A percentile compares a stretch with the other conserved stretches of the same genome.
Conservation (phyloP, 495 filamentous ascomycete genomes). For the Cladorrhinum samala region DNA sequence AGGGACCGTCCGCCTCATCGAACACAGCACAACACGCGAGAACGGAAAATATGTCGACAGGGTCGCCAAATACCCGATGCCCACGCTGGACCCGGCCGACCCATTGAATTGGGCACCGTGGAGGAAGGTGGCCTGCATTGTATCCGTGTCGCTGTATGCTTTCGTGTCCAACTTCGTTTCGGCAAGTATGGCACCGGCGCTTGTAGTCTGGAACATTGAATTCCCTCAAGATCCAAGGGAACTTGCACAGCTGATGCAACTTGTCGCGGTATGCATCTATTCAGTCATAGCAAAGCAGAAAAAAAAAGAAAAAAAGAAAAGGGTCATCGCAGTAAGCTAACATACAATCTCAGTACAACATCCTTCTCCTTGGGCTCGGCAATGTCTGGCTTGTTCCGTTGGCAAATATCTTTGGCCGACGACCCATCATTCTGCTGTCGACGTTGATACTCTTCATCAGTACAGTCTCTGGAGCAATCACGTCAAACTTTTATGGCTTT, state of each 20-base stretch:
- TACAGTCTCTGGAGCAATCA: slow-evolving; percentile 43
- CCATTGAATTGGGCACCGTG: slow-evolving; percentile 28
- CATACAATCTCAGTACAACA: slow-evolving; percentile 20
- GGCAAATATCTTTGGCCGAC: slow-evolving; percentile 51
- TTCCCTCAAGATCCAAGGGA: slow-evolving; percentile 17
- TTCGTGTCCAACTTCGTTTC: slow-evolving; percentile 26
- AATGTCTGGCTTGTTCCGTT: slow-evolving; percentile 49
- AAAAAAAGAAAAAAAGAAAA: no score
- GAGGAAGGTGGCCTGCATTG: slow-evolving; percentile 23
- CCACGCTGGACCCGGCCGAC: slow-evolving; percentile 24
- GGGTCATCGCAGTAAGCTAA: no score
- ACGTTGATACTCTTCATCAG: slow-evolving; percentile 38
- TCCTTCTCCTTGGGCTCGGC: slow-evolving; percentile 21
- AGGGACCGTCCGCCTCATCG: slow-evolving; percentile 25
- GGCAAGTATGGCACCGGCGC: slow-evolving; percentile 20
- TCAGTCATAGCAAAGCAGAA: no score
- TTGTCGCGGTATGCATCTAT: slow-evolving; percentile 18
- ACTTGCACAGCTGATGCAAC: slow-evolving; percentile 14
- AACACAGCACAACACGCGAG: slow-evolving; percentile 10
- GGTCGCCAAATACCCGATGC: slow-evolving; percentile 18
- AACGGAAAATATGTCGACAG: slow-evolving; percentile 14
- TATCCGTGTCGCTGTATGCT: slow-evolving; percentile 20
- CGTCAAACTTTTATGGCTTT: slow-evolving; percentile 35
- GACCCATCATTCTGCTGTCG: slow-evolving; percentile 47
- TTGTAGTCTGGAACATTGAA: slow-evolving; percentile 22